Conservation (phyloP, 345 rosid species). For the Geranium rotundifolium region DNA sequence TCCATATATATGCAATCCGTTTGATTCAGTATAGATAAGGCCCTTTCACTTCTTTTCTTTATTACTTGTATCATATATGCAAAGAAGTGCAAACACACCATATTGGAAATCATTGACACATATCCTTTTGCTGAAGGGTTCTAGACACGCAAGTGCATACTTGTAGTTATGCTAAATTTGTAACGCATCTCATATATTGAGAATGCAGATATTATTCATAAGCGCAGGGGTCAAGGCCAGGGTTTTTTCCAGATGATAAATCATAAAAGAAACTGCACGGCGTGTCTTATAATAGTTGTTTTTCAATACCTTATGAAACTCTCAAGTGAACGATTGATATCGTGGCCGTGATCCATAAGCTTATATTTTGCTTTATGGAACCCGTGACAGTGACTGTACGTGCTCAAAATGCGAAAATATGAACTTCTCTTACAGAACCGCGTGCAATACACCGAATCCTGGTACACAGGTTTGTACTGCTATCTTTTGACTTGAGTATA, state of each 20-base stretch:
- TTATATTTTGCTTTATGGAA: conserved; percentile 19
- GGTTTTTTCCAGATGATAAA: conserved; percentile 70
- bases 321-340: background rate
- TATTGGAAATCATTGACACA: background rate
- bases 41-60: too few relatives aligned
- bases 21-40: too few relatives aligned
- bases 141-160: background rate
- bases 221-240: conserved; percentile 74
- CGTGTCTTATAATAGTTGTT: conserved; percentile 10
- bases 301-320: conserved; percentile 4
- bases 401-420: conserved; percentile 97
- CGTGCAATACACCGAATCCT: conserved; percentile 96
- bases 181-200: background rate
- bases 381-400: conserved; percentile 93
- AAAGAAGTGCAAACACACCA: too few relatives aligned
- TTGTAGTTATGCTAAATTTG: background rate
- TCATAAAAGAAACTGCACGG: conserved; percentile 49
- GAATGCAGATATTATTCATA: conserved; percentile 1
- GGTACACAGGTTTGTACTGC: conserved; percentile 71
- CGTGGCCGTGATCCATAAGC: background rate
- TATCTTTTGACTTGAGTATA: background rate
- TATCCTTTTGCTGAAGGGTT: background rate
- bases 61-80: too few relatives aligned
- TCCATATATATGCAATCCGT: background rate
- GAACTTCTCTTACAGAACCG: conserved; percentile 84